These are phyloP conservation scores for Coprinopsis cinerea DNA, from an alignment of 768 basidiomycete genomes.

Conservation along the genomic window DNA sequence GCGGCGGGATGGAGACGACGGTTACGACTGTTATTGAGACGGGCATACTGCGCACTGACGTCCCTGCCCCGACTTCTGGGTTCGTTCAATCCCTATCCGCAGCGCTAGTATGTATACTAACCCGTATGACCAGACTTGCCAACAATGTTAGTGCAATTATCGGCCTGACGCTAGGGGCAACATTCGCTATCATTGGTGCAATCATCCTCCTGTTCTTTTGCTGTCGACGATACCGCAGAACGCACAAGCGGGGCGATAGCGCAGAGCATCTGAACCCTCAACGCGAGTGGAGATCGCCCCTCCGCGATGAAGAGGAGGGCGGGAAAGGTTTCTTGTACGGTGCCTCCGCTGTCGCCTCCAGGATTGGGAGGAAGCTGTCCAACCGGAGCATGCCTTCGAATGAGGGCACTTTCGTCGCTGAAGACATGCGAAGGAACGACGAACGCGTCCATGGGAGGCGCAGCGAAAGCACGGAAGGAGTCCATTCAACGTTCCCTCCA, in stretches of 20 bases:
- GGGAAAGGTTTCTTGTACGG: not conserved
- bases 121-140: not conserved
- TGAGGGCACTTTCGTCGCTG: not conserved
- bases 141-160: conserved; percentile 3
- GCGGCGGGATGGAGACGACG: not conserved
- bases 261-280: not conserved
- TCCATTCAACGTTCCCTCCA: not conserved
- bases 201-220: not conserved
- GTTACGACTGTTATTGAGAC: conserved; percentile 4
- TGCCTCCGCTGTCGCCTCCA: not conserved
- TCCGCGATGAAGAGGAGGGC: conserved; percentile 2
- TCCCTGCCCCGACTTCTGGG: not conserved
- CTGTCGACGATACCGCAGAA: not conserved
- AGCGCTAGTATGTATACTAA: too few relatives aligned
- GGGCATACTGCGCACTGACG: conserved; percentile 2
- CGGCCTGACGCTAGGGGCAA: not conserved
- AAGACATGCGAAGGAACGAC: too few relatives aligned
- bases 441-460: not conserved
- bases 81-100: not conserved
- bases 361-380: not conserved
- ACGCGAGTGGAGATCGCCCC: not conserved
- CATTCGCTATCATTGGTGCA: not conserved
- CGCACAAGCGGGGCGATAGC: not conserved
- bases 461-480: not conserved
- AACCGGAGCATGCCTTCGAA: not conserved